A percentile compares a stretch with the other conserved stretches of the same genome.
Conservation (phyloP, 75 land plant species). For the Pinus taeda region DNA sequence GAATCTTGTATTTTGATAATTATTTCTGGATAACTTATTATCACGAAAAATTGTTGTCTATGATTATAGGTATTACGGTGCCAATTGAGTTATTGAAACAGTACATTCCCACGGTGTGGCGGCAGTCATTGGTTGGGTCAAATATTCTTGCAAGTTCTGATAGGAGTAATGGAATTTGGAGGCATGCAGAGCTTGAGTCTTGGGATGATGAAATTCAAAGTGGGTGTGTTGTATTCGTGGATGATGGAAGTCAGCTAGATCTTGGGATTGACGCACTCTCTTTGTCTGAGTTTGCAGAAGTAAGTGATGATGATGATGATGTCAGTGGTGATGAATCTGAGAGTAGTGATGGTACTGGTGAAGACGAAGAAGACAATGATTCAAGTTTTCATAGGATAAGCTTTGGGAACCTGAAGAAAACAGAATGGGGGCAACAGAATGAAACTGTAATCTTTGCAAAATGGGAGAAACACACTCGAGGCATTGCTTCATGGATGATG, state of each 20-base stretch:
- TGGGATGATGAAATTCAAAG: constrained; percentile 60
- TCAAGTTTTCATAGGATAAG: constrained; percentile 32
- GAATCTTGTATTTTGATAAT: background rate
- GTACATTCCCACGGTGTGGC: constrained; percentile 60
- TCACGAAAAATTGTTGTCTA: background rate
- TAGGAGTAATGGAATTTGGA: constrained; percentile 66
- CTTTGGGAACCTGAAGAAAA: constrained; percentile 31
- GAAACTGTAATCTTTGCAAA: constrained; percentile 85
- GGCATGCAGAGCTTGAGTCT: constrained; percentile 84
- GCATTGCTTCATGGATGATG: constrained; percentile 99
- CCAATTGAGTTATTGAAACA: constrained; percentile 59
- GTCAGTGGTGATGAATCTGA: constrained; percentile 43
- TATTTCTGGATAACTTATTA: background rate
- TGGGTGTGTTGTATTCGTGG: constrained; percentile 64
- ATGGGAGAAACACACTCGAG: constrained; percentile 98
- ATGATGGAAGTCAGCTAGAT: constrained; percentile 67
- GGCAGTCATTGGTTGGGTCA: constrained; percentile 69
- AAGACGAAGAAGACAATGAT: constrained; percentile 20
- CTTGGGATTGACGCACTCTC: constrained; percentile 61
- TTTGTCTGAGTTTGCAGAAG: constrained; percentile 58
- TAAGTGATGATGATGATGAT: constrained; percentile 53
- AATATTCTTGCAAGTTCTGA: constrained; percentile 67
- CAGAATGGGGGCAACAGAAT: constrained; percentile 57
- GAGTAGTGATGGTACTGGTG: constrained; percentile 53
- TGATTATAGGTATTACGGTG: constrained; percentile 49